Evolutionary conservation across 345 rosid genomes (phyloP).

Genomic region (Sapria himalayana): DNA sequence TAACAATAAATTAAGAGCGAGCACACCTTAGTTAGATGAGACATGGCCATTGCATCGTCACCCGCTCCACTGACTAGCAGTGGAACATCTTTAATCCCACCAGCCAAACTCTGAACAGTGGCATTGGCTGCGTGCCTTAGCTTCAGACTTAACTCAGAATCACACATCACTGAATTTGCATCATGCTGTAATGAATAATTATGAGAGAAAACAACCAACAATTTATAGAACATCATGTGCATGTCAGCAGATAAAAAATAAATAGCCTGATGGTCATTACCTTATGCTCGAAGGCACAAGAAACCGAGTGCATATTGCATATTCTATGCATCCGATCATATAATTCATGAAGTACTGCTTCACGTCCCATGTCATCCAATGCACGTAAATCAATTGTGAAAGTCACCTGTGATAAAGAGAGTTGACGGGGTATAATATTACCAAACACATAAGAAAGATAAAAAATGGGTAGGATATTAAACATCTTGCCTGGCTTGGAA

Average conservation of each 20-base stretch:
- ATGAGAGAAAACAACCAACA: neutral
- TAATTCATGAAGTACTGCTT: slow-evolving; percentile 63
- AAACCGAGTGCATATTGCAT: slow-evolving; percentile 60
- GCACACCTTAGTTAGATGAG: slow-evolving; percentile 69
- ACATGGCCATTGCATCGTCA: slow-evolving; percentile 94
- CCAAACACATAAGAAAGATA: too few relatives aligned
- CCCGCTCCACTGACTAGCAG: slow-evolving; percentile 94
- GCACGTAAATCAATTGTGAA: slow-evolving; percentile 90
- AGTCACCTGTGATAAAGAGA: slow-evolving; percentile 48
- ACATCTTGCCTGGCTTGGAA: slow-evolving; percentile 77
- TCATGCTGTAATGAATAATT: slow-evolving; percentile 44
- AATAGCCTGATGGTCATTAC: slow-evolving; percentile 13
- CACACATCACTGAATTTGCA: slow-evolving; percentile 64
- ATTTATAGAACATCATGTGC: neutral
- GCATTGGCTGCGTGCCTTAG: slow-evolving; percentile 49
- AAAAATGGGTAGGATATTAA: neutral
- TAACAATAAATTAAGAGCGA: neutral
- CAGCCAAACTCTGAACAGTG: slow-evolving; percentile 45
- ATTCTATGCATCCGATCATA: slow-evolving; percentile 51
- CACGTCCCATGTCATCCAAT: slow-evolving; percentile 74
- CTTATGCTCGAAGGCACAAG: slow-evolving; percentile 71
- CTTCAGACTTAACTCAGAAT: slow-evolving; percentile 35
- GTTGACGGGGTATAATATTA: slow-evolving; percentile 9
- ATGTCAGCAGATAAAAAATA: neutral
- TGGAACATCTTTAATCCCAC: slow-evolving; percentile 46